Base-by-base conservation (phyloP, 495 filamentous ascomycete species). In the Parachaetomium inaequale region DNA sequence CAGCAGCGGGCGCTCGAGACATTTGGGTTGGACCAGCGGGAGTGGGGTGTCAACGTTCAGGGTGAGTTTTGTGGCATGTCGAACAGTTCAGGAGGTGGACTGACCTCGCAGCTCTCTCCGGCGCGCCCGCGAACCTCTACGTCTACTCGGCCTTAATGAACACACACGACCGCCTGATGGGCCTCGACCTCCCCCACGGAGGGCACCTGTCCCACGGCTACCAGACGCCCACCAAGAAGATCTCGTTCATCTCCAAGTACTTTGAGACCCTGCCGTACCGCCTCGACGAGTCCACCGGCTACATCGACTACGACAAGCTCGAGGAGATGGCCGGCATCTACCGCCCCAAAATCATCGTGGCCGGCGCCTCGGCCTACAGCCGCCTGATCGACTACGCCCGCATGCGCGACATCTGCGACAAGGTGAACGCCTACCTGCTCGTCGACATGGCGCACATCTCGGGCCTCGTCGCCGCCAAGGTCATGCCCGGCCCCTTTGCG, bases 1-100 rank as follows among this genome's bases (percentile, higher is more conserved):
- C 94, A 98, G 71, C 80, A 89, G 68, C 84, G 94, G 71, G 94
- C 94, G 0, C 76, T 98, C 15, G 85, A 96, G 71, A 84, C 93
- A 0, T 98, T 95, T 74, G 85, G 87, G 10, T 76, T 98, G 36
- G 87, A 87, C 65, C 82, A 88, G 46, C 84, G 89, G 64, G 89
- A 96, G 77, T 98, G 94, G 94, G 94, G 94, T 63, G 94, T 98
- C 64, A 98, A 98, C 73, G 94, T 98, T 5, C 94, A 98, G 73
- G 84, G 92, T 96, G 74, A 72, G 88, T 43, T 14, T 14, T 32
- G 19, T 10, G 19, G 1, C 21, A 10, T 11, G 42, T 23, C 7
- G 1, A 19, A 6, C n/a, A 6, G 8, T 46, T 7, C 12, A 46
- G 25, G 8, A n/a, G 2, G 40, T 60, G 26, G 21, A 7, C 54